Base-by-base conservation (phyloP, 192 early-diverging fungal genomes). In the Coemansia nantahalensis region DNA sequence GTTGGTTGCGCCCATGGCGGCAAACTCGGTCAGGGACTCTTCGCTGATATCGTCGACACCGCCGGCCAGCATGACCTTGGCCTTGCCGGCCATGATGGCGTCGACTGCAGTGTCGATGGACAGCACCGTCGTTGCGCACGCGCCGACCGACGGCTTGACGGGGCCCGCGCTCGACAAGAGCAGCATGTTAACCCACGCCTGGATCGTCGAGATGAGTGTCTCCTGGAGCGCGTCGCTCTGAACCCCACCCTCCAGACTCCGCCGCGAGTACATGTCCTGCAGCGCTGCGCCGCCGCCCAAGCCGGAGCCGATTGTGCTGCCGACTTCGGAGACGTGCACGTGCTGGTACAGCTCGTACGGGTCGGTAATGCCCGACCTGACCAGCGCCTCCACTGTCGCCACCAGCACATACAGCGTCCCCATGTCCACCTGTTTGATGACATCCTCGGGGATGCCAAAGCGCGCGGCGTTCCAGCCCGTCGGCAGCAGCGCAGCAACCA, bases 261-360 rank as follows among this genome's bases (percentile, higher is more conserved):
- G 86, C 22, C 86, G 86, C 52, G 79, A 65, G 80, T 86, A 91
- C 38, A 91, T 79, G 40, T 84, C 80, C 45, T 83, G 80, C 35
- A 84, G 68, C n/a, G 90, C 80, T 2, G 75, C 43, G 78, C 85
- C 84, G 48, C 94, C 92, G 60, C 94, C 94, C 41, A 94, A 79
- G 78, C 89, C 90, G 39, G 88, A 90, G 46, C 94, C 94, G 24
- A 84, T 82, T 16, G 83, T 82, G 82, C 89, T 96, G 42, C 94
- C 94, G 41, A 96, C 82, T 61, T 96, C 92, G 43, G 88, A 87
- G 34, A 96, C 91, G 59, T 96, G 94, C 45, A 96, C 86, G 54
- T 94, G 92, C 71, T 91, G 80, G 81, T 90, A 96, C 75, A 96
- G 90, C 77, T 28, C 26, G 26, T 96, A 96, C 15, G 94, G 94